Evolutionary conservation across 495 filamentous ascomycete species (phyloP).

Genomic region (Alectoria sarmentosa): DNA sequence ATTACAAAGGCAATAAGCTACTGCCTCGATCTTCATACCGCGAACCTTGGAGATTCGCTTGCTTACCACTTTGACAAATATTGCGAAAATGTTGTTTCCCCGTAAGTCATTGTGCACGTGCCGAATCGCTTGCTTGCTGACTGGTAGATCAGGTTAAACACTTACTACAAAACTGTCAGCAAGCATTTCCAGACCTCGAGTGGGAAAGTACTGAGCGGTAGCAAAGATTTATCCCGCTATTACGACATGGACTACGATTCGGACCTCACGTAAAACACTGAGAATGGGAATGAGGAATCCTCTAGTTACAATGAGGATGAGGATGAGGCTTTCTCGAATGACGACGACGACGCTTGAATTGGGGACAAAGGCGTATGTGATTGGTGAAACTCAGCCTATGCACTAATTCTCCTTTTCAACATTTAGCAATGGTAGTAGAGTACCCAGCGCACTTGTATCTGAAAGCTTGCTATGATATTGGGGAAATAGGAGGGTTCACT

Average conservation of each 20-base stretch:
- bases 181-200: background rate
- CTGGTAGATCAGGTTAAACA: background rate
- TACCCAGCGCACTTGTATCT: too few species aligned
- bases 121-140: background rate
- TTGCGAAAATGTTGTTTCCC: background rate
- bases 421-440: too few species aligned
- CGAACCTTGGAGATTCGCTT: background rate
- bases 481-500: too few species aligned
- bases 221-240: background rate
- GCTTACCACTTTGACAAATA: background rate
- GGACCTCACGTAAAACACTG: too few species aligned
- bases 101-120: background rate
- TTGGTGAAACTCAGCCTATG: too few species aligned
- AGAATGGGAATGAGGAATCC: too few species aligned
- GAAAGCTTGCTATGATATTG: too few species aligned
- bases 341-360: too few species aligned
- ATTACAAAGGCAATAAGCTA: background rate
- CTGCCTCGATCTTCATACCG: background rate
- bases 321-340: too few species aligned
- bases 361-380: too few species aligned
- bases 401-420: too few species aligned
- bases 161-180: background rate
- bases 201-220: background rate
- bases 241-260: background rate
- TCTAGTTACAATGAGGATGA: too few species aligned